A percentile compares a stretch with the other conserved stretches of the same genome.
Conservation (phyloP, 192 early-diverging fungal genomes). For the Gamsiella multidivaricata region DNA sequence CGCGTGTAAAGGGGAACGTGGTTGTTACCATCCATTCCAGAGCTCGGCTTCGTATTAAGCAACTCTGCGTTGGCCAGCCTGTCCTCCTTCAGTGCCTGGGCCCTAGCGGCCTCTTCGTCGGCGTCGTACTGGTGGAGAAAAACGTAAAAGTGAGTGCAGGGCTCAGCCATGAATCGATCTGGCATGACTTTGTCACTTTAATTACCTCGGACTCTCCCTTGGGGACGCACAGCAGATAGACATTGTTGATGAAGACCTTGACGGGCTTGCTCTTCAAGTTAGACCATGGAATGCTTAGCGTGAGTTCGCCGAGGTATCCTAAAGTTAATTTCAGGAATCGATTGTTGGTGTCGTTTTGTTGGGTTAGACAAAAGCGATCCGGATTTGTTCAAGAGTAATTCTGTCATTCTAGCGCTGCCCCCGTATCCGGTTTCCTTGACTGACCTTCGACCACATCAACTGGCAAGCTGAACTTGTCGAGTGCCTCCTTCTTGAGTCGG, state of each 20-base stretch:
- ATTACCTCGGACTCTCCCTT: constrained; percentile 73
- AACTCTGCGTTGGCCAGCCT: constrained; percentile 84
- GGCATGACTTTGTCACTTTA: neutral
- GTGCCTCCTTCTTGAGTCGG: constrained; percentile 85
- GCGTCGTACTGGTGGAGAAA: constrained; percentile 74
- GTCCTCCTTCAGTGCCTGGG: constrained; percentile 83
- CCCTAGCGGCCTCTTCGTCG: constrained; percentile 80
- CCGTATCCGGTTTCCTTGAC: no score
- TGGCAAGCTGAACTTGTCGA: constrained; percentile 94
- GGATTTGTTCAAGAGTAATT: no score
- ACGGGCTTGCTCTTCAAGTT: constrained; percentile 96
- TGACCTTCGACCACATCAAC: constrained; percentile 90
- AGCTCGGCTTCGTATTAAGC: constrained; percentile 49
- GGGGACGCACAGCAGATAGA: constrained; percentile 89
- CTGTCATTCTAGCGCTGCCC: no score
- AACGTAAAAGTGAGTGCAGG: neutral
- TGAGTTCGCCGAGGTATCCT: constrained; percentile 94
- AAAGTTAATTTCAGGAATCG: neutral
- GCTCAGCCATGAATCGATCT: neutral
- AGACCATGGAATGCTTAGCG: constrained; percentile 95
- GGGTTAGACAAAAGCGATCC: no score
- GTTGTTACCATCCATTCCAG: constrained; percentile 43
- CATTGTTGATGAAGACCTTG: constrained; percentile 87
- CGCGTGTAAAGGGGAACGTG: neutral
- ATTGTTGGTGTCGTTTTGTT: neutral